phyloP scores from a whole-genome alignment of 106 monocot genomes.

The Apostasia shenzhenica region DNA sequence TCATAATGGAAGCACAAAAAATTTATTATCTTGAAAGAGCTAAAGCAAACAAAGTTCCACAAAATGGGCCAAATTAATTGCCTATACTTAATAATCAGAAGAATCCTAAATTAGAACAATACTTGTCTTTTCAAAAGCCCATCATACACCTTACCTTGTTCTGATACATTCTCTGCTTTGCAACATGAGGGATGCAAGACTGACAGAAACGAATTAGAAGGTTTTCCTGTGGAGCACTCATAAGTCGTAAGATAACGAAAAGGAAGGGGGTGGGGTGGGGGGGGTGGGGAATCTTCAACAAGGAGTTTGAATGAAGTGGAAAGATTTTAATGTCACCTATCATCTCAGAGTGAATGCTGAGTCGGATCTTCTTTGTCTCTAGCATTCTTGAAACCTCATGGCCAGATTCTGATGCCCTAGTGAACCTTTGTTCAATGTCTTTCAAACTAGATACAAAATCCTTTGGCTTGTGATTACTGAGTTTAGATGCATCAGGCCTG shows the following conservation, averaged over 20 bases:
- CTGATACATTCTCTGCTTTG: conserved; percentile 22
- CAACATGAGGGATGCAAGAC: conserved; percentile 44
- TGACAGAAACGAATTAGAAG: conserved; percentile 27
- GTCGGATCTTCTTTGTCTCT: conserved; percentile 77
- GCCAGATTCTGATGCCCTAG: conserved; percentile 70
- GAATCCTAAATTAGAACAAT: neutral
- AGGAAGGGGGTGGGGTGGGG: neutral
- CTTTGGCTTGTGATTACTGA: conserved; percentile 83
- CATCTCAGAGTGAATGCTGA: conserved; percentile 27
- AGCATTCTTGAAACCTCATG: conserved; percentile 86
- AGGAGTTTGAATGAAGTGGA: too few species aligned
- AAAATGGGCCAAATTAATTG: too few species aligned
- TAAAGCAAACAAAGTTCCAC: too few species aligned
- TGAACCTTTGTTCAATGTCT: conserved; percentile 70
- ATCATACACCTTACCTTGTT: conserved; percentile 39
- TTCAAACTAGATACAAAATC: conserved; percentile 79
- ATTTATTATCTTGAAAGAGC: too few species aligned
- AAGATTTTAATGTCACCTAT: conserved; percentile 19
- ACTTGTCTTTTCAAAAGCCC: neutral
- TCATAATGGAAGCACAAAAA: too few species aligned
- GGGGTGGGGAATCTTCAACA: too few species aligned
- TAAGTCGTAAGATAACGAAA: neutral
- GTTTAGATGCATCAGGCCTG: conserved; percentile 63
- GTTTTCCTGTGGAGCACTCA: conserved; percentile 37
- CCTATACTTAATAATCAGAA: neutral